phyloP scores from a whole-genome alignment of 768 basidiomycete species.

The Filobasidium floriforme region DNA sequence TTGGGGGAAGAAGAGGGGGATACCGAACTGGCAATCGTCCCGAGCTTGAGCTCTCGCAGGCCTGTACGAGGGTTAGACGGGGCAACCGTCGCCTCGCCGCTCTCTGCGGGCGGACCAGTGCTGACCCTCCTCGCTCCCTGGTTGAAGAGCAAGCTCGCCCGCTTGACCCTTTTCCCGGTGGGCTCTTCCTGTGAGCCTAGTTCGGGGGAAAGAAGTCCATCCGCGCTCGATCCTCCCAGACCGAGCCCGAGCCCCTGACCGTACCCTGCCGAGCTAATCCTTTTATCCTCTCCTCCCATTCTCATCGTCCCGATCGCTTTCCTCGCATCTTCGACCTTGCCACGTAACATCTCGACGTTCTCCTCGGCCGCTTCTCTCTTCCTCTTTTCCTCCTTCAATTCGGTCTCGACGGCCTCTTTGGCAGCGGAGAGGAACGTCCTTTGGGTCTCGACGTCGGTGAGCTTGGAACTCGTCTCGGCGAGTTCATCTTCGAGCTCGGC shows the following conservation, averaged over 20 bases:
- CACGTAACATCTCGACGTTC: slow-evolving; percentile 34
- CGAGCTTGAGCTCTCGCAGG: neutral
- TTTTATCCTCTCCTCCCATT: slow-evolving; percentile 32
- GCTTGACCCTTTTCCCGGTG: slow-evolving; percentile 21
- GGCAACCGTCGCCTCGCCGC: neutral
- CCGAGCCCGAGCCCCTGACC: slow-evolving; percentile 17
- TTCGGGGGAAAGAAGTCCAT: slow-evolving; percentile 9
- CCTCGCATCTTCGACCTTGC: slow-evolving; percentile 40
- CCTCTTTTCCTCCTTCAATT: slow-evolving; percentile 34
- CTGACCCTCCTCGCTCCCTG: slow-evolving; percentile 9
- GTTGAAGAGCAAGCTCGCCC: slow-evolving; percentile 28
- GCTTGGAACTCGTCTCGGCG: neutral
- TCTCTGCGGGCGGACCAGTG: slow-evolving; percentile 4
- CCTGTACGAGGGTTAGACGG: neutral
- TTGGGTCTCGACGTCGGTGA: slow-evolving; percentile 5
- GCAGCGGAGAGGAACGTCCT: slow-evolving; percentile 34
- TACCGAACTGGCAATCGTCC: neutral
- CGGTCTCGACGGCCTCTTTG: slow-evolving; percentile 39
- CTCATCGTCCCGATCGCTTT: slow-evolving; percentile 37
- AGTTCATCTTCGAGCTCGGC: neutral
- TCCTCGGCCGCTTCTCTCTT: slow-evolving; percentile 41
- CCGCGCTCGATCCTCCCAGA: neutral
- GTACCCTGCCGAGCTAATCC: slow-evolving; percentile 5
- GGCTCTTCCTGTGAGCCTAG: neutral
- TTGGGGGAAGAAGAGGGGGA: slow-evolving; percentile 4